Evolutionary conservation across 768 basidiomycete species (phyloP), one percentile per base, ranked within the genome.

Genomic region (Xerocomellus intermedius): DNA sequence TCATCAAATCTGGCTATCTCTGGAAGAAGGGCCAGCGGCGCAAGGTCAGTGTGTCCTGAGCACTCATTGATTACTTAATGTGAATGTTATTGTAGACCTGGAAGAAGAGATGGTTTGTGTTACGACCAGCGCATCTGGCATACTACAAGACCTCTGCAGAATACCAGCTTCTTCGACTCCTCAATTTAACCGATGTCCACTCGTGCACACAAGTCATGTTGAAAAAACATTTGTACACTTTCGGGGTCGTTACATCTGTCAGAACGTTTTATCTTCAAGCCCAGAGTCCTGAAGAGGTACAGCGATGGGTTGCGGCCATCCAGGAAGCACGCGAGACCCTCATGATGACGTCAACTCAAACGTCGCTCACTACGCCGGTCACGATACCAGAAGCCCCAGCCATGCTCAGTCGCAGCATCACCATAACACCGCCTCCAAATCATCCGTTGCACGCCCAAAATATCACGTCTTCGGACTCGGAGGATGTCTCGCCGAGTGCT

Each of bases 41-140:
- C 72, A 98, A 98, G 89, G 96, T 96, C 60, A 54, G 81, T 71
- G 38, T 41, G 47, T 59, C 21, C 28, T 19, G 50, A 28, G 35
- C 21, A 22, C 24, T 32, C 14, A 2, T 55, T 35, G 44, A 6
- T 49, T 54, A 24, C 38, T n/a, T 48, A 12, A 50, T 52, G 39
- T 50, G 49, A 44, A 54, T 32, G 48, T 49, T 52, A 39, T 48
- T 19, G 42, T 66, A 96, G 94, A 94, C 90, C 2, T 99, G 97
- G 97, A 98, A 98, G 81, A 95, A 94, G 74, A 83, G 95, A 21
- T 98, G 96, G 96, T 98, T 98, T 64, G 97, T 99, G 2, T 75
- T 99, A 55, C 84, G 96, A 17, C 84, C 92, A 1, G 89, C 89
- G 3, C 93, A 97, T 71, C 76, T 99, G 47, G 94, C 94, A 4